Conservation (phyloP, 2,329 filamentous ascomycete genomes). For the Alternaria sp. region DNA sequence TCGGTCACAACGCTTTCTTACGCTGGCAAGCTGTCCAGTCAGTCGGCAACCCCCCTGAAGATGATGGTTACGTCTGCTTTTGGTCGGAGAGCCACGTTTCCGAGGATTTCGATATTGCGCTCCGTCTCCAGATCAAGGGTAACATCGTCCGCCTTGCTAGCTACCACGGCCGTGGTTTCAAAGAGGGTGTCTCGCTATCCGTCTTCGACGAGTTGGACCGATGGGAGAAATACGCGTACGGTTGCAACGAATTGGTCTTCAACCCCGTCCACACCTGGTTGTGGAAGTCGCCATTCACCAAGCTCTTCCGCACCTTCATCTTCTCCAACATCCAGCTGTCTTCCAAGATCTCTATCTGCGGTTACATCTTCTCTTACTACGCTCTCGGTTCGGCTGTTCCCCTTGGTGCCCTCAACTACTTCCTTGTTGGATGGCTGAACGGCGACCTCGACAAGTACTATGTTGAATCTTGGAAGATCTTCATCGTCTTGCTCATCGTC, state of each 20-base stretch:
- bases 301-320: slow-evolving; percentile 68
- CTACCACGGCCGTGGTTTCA: slow-evolving; percentile 74
- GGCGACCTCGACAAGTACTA: slow-evolving; percentile 82
- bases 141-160: slow-evolving; percentile 74
- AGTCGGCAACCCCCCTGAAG: slow-evolving; percentile 55
- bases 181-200: slow-evolving; percentile 76
- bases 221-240: slow-evolving; percentile 76
- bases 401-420: slow-evolving; percentile 72
- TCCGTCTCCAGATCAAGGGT: slow-evolving; percentile 73
- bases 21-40: slow-evolving; percentile 72
- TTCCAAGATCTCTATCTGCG: slow-evolving; percentile 74
- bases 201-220: slow-evolving; percentile 75
- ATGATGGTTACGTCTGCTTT: slow-evolving; percentile 69
- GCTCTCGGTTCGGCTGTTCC: slow-evolving; percentile 72
- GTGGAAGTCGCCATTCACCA: slow-evolving; percentile 69
- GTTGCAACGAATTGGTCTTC: slow-evolving; percentile 76
- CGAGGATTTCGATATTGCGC: slow-evolving; percentile 78
- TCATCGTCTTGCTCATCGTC: slow-evolving; percentile 68
- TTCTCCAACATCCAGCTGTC: slow-evolving; percentile 68
- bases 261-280: slow-evolving; percentile 70
- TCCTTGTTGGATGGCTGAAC: slow-evolving; percentile 74
- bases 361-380: slow-evolving; percentile 75
- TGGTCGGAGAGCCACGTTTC: slow-evolving; percentile 81
- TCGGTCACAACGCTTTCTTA: slow-evolving; percentile 78
- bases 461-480: slow-evolving; percentile 75